Evolutionary conservation across 2,329 filamentous ascomycete genomes (phyloP).

Genomic region (Aspergillus quadricinctus): DNA sequence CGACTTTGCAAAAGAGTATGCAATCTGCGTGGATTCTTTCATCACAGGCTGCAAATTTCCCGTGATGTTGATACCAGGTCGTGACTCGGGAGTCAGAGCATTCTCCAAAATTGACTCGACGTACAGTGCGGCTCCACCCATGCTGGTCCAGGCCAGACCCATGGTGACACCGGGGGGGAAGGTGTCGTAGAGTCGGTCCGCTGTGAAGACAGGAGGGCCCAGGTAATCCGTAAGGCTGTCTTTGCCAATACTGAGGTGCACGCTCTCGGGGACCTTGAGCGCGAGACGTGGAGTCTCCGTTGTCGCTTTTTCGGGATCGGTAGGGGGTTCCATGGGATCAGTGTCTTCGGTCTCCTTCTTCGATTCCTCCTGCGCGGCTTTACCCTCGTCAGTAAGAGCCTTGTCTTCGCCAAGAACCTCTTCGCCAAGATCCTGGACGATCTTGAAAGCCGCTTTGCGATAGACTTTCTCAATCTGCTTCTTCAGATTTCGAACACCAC

Average conservation of each 20-base stretch:
- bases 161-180: slow-evolving; percentile 94
- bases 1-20: slow-evolving; percentile 92
- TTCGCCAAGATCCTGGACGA: slow-evolving; percentile 90
- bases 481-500: slow-evolving; percentile 94
- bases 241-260: slow-evolving; percentile 81
- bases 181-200: slow-evolving; percentile 88
- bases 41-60: slow-evolving; percentile 95
- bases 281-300: slow-evolving; percentile 64
- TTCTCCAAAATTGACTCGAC: slow-evolving; percentile 94
- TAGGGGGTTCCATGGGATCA: slow-evolving; percentile 59
- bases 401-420: slow-evolving; percentile 74
- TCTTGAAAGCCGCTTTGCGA: slow-evolving; percentile 93
- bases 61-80: slow-evolving; percentile 80
- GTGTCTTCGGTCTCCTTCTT: slow-evolving; percentile 54
- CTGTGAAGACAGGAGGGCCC: slow-evolving; percentile 90
- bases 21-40: slow-evolving; percentile 95
- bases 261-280: slow-evolving; percentile 77
- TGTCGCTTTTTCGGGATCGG: slow-evolving; percentile 36
- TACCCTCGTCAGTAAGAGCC: slow-evolving; percentile 80
- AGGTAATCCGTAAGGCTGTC: slow-evolving; percentile 96
- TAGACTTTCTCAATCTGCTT: slow-evolving; percentile 99
- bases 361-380: slow-evolving; percentile 64
- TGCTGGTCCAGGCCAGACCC: slow-evolving; percentile 96
- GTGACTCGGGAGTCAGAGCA: slow-evolving; percentile 66
- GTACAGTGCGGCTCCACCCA: slow-evolving; percentile 94